These are phyloP conservation scores for Penicillium cinerascens DNA, from an alignment of 495 filamentous ascomycete species.

Conservation along the genomic window DNA sequence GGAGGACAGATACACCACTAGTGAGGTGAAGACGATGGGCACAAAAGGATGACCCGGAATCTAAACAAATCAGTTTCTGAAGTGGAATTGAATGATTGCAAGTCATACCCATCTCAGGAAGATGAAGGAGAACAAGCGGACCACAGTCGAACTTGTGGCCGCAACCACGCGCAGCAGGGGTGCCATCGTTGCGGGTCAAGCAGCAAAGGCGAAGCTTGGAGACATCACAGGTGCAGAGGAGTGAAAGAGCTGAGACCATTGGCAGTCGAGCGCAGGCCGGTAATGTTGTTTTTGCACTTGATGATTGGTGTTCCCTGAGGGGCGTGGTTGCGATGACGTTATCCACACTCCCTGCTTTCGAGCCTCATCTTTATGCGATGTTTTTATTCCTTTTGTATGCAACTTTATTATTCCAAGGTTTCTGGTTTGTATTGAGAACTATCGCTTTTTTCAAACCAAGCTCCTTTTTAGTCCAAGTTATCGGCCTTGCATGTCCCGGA, in stretches of 20 bases:
- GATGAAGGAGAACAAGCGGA: constrained; percentile 62
- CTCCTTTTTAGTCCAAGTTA: neutral
- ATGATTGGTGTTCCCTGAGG: constrained; percentile 6
- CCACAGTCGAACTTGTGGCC: constrained; percentile 54
- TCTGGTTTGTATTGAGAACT: too few relatives aligned
- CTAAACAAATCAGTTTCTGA: constrained; percentile 32
- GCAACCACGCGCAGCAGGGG: constrained; percentile 24
- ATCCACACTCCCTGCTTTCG: neutral
- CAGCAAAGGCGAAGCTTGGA: neutral
- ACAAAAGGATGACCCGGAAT: constrained; percentile 63
- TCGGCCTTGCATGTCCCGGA: constrained; percentile 30
- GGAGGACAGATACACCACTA: constrained; percentile 69
- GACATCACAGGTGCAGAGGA: neutral
- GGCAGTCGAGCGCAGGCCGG: neutral
- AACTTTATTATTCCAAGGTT: too few relatives aligned
- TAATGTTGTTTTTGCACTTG: constrained; percentile 4
- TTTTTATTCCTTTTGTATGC: neutral
- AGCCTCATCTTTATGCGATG: constrained; percentile 6
- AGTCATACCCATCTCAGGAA: constrained; percentile 82
- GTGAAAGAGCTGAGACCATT: neutral
- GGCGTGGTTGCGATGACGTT: constrained; percentile 11
- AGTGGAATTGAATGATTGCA: neutral
- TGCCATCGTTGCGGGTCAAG: constrained; percentile 20
- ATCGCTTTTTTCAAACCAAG: too few relatives aligned
- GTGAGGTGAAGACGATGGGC: constrained; percentile 62